phyloP scores from a whole-genome alignment of 257 asterid genomes.

The Orobanche coerulescens region DNA sequence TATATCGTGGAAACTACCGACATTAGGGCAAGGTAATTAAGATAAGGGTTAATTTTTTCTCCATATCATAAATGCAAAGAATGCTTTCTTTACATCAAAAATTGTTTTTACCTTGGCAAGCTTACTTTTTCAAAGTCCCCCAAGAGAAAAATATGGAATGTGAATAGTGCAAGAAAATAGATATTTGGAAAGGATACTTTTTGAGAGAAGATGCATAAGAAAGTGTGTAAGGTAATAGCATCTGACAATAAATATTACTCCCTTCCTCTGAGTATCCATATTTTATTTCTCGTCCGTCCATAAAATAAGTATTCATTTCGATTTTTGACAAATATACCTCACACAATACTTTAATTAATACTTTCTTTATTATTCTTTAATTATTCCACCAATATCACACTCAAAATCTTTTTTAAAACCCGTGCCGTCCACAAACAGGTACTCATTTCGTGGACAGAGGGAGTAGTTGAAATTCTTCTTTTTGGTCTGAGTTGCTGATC shows the following conservation, averaged over 20 bases:
- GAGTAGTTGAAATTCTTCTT: not conserved
- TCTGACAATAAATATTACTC: not conserved
- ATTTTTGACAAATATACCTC: too few relatives aligned
- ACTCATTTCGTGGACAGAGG: too few relatives aligned
- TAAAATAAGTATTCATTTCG: too few relatives aligned
- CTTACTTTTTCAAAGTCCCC: conserved; percentile 15
- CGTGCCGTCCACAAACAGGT: too few relatives aligned
- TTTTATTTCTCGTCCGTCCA: too few relatives aligned
- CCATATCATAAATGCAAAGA: not conserved
- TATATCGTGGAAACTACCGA: too few relatives aligned
- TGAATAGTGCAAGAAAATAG: conserved; percentile 3
- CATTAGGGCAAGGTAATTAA: conserved; percentile 20
- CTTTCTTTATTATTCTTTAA: too few relatives aligned
- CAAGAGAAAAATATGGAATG: conserved; percentile 18
- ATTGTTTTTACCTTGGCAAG: conserved; percentile 13
- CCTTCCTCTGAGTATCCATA: too few relatives aligned
- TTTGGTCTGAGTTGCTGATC: not conserved
- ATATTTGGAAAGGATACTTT: conserved; percentile 12
- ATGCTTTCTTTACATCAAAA: conserved; percentile 16
- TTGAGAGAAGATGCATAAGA: conserved; percentile 1
- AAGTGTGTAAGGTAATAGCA: not conserved
- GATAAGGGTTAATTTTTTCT: not conserved
- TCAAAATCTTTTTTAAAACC: too few relatives aligned
- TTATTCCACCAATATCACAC: too few relatives aligned
- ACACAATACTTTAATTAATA: too few relatives aligned